Conservation (phyloP, 2,329 filamentous ascomycete genomes). For the Aspergillus tamarii region DNA sequence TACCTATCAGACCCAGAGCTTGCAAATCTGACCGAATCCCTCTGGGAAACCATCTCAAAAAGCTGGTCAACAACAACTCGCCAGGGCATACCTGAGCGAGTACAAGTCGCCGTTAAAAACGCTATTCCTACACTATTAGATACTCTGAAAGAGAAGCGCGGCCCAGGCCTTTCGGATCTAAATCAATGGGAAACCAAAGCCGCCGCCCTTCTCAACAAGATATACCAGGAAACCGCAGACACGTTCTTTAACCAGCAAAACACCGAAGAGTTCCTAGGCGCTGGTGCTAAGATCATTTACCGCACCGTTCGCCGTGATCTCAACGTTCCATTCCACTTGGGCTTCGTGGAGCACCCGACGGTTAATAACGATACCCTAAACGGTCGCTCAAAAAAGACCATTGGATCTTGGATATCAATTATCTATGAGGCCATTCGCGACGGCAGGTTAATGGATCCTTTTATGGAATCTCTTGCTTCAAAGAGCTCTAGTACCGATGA, state of each 20-base stretch:
- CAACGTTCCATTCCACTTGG: constrained; percentile 34
- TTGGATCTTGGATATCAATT: constrained; percentile 30
- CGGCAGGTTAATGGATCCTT: constrained; percentile 13
- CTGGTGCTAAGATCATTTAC: constrained; percentile 35
- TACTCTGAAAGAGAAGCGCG: constrained; percentile 4
- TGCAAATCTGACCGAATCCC: constrained; percentile 4
- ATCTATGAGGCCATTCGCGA: constrained; percentile 28
- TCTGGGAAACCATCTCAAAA: constrained; percentile 12
- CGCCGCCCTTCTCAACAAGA: constrained; percentile 8
- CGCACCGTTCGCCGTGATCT: constrained; percentile 35
- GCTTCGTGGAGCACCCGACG: constrained; percentile 29
- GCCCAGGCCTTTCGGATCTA: constrained; percentile 13
- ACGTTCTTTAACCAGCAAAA: constrained; percentile 19
- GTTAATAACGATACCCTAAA: constrained; percentile 12
- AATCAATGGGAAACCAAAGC: constrained; percentile 17
- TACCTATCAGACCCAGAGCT: constrained; percentile 15
- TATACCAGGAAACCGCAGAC: constrained; percentile 15
- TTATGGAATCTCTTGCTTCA: constrained; percentile 16
- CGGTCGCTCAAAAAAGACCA: constrained; percentile 28
- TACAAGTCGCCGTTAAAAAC: constrained; percentile 12
- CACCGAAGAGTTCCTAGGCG: constrained; percentile 21
- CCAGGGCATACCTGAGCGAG: constrained; percentile 13
- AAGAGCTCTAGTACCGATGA: not conserved
- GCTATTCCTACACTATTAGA: constrained; percentile 15
- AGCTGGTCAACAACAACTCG: constrained; percentile 24